Evolutionary conservation across 2,329 filamentous ascomycete species (phyloP), one percentile per base, ranked within the genome.

Genomic region (Fusarium stilboides): DNA sequence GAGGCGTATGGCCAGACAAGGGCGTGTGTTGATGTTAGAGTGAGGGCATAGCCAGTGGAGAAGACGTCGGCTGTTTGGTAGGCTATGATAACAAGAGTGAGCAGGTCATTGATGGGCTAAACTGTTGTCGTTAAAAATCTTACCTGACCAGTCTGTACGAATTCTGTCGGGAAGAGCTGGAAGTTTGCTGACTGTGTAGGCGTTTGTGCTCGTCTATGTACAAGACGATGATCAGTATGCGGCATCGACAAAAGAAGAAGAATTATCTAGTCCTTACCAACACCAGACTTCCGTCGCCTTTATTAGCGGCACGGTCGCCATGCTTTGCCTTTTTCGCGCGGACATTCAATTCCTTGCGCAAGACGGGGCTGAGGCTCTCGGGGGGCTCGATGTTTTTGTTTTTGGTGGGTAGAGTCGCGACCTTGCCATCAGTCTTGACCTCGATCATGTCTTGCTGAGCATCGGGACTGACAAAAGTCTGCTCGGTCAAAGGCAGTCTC

Each of bases 1-100:
- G 86, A 84, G 28, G 89, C 89, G 80, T 98, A 98, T 17, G 93
- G 91, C 96, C 96, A 99, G 50, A 97, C 89, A 65, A 97, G 87
- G 72, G 94, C 96, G 76, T 94, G 90, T 9, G 91, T 90, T 70
- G 91, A 89, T 10, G 93, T 97, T 57, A 98, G 85, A 46, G 90
- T 91, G 57, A 98, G 85, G 49, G 93, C 94, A 76, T 94, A 93
- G 69, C 89, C 92, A 76, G 82, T 88, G 40, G 86, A 88, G 78
- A 88, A 88, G 62, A 94, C 84, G 33, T 88, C 86, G 75, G 90
- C 91, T 75, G 89, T 87, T 77, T 92, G 89, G 68, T 85, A 85
- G 62, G 82, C 90, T 93, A 71, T 57, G 44, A 20, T 37, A 15
- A 52, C 59, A 39, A 68, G 57, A 55, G 62, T 71, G 68, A 61